Conservation (phyloP, 805 yeast genomes). For the Diddensiella caesifluorescens region DNA sequence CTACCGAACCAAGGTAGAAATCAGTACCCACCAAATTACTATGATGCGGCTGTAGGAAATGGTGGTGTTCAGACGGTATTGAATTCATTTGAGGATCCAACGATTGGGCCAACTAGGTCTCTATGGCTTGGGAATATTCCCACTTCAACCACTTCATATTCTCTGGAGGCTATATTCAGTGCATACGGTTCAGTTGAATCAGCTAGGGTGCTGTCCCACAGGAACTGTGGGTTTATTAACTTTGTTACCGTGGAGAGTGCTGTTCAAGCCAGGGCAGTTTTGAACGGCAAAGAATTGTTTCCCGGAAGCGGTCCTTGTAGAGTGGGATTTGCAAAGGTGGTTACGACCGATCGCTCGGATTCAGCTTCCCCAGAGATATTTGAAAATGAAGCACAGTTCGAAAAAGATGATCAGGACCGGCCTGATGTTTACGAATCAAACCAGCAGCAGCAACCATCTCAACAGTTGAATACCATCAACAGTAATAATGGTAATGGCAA, state of each 20-base stretch:
- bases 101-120: constrained; percentile 55
- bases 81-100: constrained; percentile 49
- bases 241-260: constrained; percentile 71
- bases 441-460: constrained; percentile 6
- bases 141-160: constrained; percentile 44
- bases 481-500: neutral
- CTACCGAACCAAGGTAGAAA: neutral
- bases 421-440: no score
- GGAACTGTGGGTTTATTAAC: constrained; percentile 56
- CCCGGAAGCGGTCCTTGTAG: constrained; percentile 71
- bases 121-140: constrained; percentile 81
- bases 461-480: neutral
- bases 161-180: constrained; percentile 55
- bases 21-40: neutral
- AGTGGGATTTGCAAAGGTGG: constrained; percentile 79
- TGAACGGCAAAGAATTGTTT: constrained; percentile 77
- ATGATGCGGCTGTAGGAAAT: neutral
- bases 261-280: constrained; percentile 65
- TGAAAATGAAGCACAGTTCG: constrained; percentile 1
- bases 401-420: constrained; percentile 3
- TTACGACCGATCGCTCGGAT: constrained; percentile 1
- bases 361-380: neutral
- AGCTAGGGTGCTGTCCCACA: constrained; percentile 50
- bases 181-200: constrained; percentile 59
- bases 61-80: constrained; percentile 10